Base-by-base conservation (phyloP, 805 yeast species). In the Starmera pachycereana region DNA sequence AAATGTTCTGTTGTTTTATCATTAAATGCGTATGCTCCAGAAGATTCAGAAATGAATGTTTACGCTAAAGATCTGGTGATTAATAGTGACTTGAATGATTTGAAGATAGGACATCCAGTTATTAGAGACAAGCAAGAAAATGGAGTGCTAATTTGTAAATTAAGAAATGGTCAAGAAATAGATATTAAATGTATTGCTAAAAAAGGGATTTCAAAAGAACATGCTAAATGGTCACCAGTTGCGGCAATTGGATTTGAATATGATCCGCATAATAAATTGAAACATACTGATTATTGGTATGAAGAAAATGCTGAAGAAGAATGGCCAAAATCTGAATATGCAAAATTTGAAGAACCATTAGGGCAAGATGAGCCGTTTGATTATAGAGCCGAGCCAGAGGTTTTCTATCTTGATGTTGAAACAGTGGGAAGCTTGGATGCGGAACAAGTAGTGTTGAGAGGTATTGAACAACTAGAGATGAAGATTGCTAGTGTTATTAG, bases 141-240 rank as follows among this genome's bases (percentile, higher is more conserved):
- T 46, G 99, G 99, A 41, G 84, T 90, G n/a, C 63, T 92, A 41
- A 77, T 92, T 50, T 87, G 96, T 64, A 88, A 90, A 61, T 71
- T 92, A 51, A 77, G 95, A 60, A 84, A 83, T 57, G 90, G 88
- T 53, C 99, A 92, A 66, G 96, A 90, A 58, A 69, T 92, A 51
- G 76, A 81, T 50, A 66, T 92, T 44, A 80, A 81, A 50, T 92
- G 99, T 64, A 82, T 92, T 46, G 98, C 99, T 40, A 92, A 92
- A 63, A 92, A 92, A 67, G 98, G 97, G 35, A 88, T 88, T 43
- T 85, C 96, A 37, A 89, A 89, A 60, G 99, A 92, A 60, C 99
- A 92, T 58, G 96, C 98, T 37, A 92, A 92, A 57, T 92, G 99
- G 99, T 81, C 92, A 7, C 97, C 98, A 11, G 83, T 95, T 49